These are phyloP conservation scores for Oryza meridionalis DNA, from an alignment of 176 grass and related monocot species.

Conservation along the genomic window DNA sequence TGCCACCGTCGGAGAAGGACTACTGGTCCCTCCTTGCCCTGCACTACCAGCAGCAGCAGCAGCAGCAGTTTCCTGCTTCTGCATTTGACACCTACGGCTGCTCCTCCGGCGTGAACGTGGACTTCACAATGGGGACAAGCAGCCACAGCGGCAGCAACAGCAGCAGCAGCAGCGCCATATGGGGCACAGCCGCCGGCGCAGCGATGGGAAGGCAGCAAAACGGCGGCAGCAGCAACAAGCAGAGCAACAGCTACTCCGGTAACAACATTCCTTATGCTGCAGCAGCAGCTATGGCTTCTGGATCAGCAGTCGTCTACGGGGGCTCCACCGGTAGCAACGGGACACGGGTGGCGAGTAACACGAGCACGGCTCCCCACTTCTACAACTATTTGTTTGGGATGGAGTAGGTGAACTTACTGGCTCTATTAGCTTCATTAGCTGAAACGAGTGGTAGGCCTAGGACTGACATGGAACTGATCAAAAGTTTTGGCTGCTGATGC, in stretches of 20 bases:
- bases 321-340: constrained; percentile 60
- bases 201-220: constrained; percentile 52
- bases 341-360: constrained; percentile 56
- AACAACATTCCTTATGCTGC: constrained; percentile 62
- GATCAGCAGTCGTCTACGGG: constrained; percentile 48
- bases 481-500: constrained; percentile 66
- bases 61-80: constrained; percentile 37
- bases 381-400: constrained; percentile 79
- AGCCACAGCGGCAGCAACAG: constrained; percentile 36
- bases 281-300: constrained; percentile 48
- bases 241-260: constrained; percentile 47
- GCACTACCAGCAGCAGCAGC: constrained; percentile 63
- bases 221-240: constrained; percentile 28
- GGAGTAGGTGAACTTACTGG: constrained; percentile 58
- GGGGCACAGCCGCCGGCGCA: constrained; percentile 27
- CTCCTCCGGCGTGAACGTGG: constrained; percentile 65
- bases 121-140: constrained; percentile 68
- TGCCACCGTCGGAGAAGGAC: constrained; percentile 58
- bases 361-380: constrained; percentile 60
- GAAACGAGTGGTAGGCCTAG: constrained; percentile 64
- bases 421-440: constrained; percentile 34
- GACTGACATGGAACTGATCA: constrained; percentile 80
- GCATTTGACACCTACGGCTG: constrained; percentile 63
- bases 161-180: constrained; percentile 34
- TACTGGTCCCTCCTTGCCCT: constrained; percentile 71